A percentile compares a stretch with the other conserved stretches of the same genome.
These are phyloP conservation scores for Nakazawaea wickerhamii DNA, from an alignment of 805 yeast genomes.

Conservation along the genomic window DNA sequence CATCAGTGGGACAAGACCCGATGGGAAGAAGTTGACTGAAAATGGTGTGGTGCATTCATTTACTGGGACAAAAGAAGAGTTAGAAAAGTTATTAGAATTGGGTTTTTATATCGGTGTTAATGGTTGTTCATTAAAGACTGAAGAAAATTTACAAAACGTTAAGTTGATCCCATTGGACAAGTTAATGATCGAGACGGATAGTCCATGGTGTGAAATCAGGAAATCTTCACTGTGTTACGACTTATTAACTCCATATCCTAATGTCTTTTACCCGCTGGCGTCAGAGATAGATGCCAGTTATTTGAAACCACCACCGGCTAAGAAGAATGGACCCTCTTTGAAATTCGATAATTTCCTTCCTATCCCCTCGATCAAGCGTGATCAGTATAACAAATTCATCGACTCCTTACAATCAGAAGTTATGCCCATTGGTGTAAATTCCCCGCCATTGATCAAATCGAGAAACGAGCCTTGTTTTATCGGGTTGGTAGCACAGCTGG, in stretches of 20 bases:
- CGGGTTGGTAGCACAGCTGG: slow-evolving; percentile 70
- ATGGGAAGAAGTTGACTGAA: slow-evolving; percentile 25
- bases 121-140: slow-evolving; percentile 86
- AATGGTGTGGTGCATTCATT: slow-evolving; percentile 93
- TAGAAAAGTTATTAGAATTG: slow-evolving; percentile 46
- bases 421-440: slow-evolving; percentile 17
- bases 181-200: slow-evolving; percentile 86
- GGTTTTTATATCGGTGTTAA: slow-evolving; percentile 78
- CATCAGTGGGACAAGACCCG: slow-evolving; percentile 35
- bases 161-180: slow-evolving; percentile 60
- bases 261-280: slow-evolving; percentile 44
- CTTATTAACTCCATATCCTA: slow-evolving; percentile 51
- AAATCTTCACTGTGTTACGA: slow-evolving; percentile 73
- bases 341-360: slow-evolving; percentile 50
- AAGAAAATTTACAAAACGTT: slow-evolving; percentile 66
- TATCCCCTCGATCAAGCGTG: slow-evolving; percentile 60
- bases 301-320: slow-evolving; percentile 5
- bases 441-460: slow-evolving; percentile 59
- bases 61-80: slow-evolving; percentile 73
- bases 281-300: slow-evolving; percentile 9
- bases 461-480: slow-evolving; percentile 92
- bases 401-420: slow-evolving; percentile 20
- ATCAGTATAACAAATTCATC: slow-evolving; percentile 37
- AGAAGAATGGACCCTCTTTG: slow-evolving; percentile 19
- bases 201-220: slow-evolving; percentile 97